Conservation (phyloP, 345 rosid species). For the Aquilaria yunnanensis region DNA sequence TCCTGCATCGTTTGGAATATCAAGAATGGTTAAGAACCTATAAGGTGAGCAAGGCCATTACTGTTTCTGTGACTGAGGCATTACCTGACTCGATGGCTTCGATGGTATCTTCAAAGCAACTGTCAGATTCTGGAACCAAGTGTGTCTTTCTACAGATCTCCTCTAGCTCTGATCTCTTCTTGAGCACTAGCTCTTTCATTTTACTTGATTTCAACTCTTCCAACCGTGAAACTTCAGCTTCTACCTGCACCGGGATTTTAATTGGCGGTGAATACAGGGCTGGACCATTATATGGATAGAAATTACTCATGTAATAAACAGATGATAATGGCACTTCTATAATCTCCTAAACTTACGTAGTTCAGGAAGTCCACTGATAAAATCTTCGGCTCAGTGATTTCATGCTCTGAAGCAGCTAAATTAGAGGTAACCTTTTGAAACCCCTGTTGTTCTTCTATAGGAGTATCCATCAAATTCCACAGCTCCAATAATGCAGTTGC, state of each 20-base stretch:
- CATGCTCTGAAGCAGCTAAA: slow-evolving; percentile 92
- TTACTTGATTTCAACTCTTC: slow-evolving; percentile 88
- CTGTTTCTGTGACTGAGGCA: no score
- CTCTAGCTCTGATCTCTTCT: slow-evolving; percentile 83
- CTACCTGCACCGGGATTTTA: slow-evolving; percentile 45
- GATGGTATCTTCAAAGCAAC: slow-evolving; percentile 57
- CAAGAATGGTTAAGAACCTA: no score
- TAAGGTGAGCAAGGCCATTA: no score
- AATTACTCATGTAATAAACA: not conserved
- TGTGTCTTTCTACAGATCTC: slow-evolving; percentile 92
- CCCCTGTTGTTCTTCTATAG: slow-evolving; percentile 86
- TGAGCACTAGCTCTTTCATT: slow-evolving; percentile 95
- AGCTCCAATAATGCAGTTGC: slow-evolving; percentile 88
- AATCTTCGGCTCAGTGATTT: slow-evolving; percentile 79
- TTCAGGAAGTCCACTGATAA: slow-evolving; percentile 76
- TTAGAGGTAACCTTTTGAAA: slow-evolving; percentile 88
- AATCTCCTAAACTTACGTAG: slow-evolving; percentile 44
- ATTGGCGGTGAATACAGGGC: no score
- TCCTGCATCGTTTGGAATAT: slow-evolving; percentile 30
- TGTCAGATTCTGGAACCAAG: slow-evolving; percentile 57
- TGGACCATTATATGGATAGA: no score
- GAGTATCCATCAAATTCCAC: slow-evolving; percentile 99
- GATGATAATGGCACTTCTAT: not conserved
- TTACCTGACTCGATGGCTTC: slow-evolving; percentile 83
- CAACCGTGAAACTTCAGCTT: slow-evolving; percentile 78